Conservation (phyloP, 2,329 filamentous ascomycete genomes). For the Penicillium sumatraense region DNA sequence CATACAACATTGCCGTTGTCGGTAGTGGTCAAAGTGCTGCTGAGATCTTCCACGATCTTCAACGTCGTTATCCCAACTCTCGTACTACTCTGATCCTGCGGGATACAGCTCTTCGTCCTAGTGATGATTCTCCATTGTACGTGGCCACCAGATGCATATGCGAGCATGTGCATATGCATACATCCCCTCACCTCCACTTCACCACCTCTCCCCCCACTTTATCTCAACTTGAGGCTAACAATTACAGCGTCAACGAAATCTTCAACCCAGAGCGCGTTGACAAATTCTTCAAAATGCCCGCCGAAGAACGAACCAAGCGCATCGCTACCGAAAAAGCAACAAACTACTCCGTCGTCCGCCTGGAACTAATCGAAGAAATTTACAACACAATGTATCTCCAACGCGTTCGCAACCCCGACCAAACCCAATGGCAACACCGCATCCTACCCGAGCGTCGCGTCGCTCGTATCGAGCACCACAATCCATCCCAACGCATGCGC, state of each 20-base stretch:
- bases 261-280: constrained; percentile 90
- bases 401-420: constrained; percentile 70
- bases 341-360: constrained; percentile 92
- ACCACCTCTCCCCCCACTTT: too few relatives aligned
- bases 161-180: too few relatives aligned
- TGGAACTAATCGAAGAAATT: constrained; percentile 86
- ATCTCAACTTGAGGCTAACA: too few relatives aligned
- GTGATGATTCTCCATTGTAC: constrained; percentile 95
- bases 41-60: constrained; percentile 91
- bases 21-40: constrained; percentile 91
- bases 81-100: constrained; percentile 79
- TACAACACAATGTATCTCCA: constrained; percentile 90
- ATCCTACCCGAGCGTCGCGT: constrained; percentile 75
- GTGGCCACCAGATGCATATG: too few relatives aligned
- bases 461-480: constrained; percentile 60
- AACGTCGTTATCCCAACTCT: constrained; percentile 79
- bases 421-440: constrained; percentile 77
- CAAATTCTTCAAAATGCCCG: constrained; percentile 70
- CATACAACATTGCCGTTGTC: constrained; percentile 79
- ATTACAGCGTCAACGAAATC: constrained; percentile 77
- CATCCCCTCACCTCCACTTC: too few relatives aligned
- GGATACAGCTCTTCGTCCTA: constrained; percentile 80
- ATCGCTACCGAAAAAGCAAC: constrained; percentile 77
- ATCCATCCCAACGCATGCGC: constrained; percentile 57
- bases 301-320: constrained; percentile 63